These are phyloP conservation scores for Pisolithus thermaeus DNA, from an alignment of 1,284 basidiomycete species.

Conservation along the genomic window DNA sequence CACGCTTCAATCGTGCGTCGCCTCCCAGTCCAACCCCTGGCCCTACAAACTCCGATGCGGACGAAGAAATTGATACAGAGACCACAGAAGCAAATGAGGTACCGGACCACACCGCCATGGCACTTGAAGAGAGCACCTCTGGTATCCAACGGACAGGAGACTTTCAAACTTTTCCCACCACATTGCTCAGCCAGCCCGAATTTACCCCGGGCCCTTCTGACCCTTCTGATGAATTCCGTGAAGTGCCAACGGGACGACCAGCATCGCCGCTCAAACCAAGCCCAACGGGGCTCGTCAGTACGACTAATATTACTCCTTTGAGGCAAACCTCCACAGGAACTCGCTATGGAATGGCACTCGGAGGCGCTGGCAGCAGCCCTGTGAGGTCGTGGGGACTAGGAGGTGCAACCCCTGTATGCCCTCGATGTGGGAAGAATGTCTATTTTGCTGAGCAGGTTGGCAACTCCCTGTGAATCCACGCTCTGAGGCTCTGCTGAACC, in stretches of 20 bases:
- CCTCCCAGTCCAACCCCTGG: slow-evolving; percentile 12
- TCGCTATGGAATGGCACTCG: slow-evolving; percentile 45
- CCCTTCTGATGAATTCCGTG: slow-evolving; percentile 8
- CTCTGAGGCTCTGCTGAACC: background rate
- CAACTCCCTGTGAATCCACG: background rate
- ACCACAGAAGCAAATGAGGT: slow-evolving; percentile 26
- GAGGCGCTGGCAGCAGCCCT: slow-evolving; percentile 27
- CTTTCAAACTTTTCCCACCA: slow-evolving; percentile 33
- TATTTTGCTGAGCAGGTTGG: slow-evolving; percentile 60
- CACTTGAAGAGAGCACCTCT: slow-evolving; percentile 27
- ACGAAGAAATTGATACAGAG: slow-evolving; percentile 15
- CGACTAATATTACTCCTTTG: slow-evolving; percentile 24
- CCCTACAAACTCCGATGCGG: slow-evolving; percentile 1
- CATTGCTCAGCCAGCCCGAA: slow-evolving; percentile 30
- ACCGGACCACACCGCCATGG: slow-evolving; percentile 14
- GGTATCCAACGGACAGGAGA: slow-evolving; percentile 31
- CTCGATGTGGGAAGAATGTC: slow-evolving; percentile 53
- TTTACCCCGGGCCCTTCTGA: slow-evolving; percentile 10
- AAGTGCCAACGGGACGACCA: slow-evolving; percentile 11
- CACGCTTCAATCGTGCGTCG: slow-evolving; percentile 25
- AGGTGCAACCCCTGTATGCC: slow-evolving; percentile 43
- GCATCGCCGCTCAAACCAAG: slow-evolving; percentile 19
- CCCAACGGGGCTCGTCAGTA: slow-evolving; percentile 17
- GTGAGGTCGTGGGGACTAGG: slow-evolving; percentile 36
- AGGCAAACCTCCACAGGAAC: slow-evolving; percentile 42